Evolutionary conservation across 306 rosid species (phyloP), one percentile per base, ranked within the genome.

Genomic region (Macrotyloma uniflorum): DNA sequence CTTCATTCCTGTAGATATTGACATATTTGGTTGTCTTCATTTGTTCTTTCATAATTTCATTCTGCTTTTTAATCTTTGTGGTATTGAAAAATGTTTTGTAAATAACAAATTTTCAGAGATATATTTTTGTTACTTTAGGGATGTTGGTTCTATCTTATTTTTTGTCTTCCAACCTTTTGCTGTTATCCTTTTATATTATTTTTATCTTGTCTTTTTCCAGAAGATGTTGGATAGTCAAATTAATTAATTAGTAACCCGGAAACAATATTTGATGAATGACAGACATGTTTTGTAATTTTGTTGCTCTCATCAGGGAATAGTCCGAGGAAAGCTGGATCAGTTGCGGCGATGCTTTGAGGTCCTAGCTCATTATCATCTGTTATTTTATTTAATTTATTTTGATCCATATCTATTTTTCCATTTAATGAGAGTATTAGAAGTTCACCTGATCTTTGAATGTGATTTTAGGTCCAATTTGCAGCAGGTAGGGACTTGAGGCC

Each of bases 401-500:
- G 23, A 23, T 46, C 40, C 28, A 10, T 79, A 55, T 74, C 14
- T 4, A 1, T 16, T 10, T 74, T 33, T 76, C 9, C 12, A 20
- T 63, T 30, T n/a, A n/a, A 57, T 54, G 66, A 46, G 26, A 46
- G 26, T 57, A 43, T 26, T 32, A 15, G 70, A 54, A 73, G 43
- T 57, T 33, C 57, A 64, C 46, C 79, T 83, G 78, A 76, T 53
- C 38, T 58, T 57, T 80, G 47, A 35, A 26, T 76, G 77, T 75
- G 76, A 66, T 77, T 82, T 85, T 85, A 93, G 99, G 98, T 95
- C 80, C 99, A 95, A 79, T 93, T 95, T 90, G 97, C 98, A 70
- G 98, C 98, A 1, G 98, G 99, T 72, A 95, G 99, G 83, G 99
- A 95, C 85, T 89, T 87, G 78, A 91, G 94, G 86, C 99, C 98